phyloP scores from a whole-genome alignment of 805 yeast species.

The Barnettozyma siamensis region DNA sequence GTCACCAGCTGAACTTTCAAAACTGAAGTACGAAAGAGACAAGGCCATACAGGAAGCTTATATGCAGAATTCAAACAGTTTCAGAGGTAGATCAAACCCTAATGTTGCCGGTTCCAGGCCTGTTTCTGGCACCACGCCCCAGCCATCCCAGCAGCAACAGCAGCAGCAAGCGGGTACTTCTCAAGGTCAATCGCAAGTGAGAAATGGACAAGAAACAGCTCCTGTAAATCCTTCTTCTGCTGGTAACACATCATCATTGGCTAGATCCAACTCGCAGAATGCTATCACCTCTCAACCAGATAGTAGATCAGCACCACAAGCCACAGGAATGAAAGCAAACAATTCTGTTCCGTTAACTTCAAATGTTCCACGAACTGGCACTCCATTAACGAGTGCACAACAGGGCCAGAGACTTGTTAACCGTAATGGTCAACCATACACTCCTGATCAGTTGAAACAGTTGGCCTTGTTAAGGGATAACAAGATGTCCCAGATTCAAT shows the following conservation, averaged over 20 bases:
- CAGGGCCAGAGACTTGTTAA: slow-evolving; percentile 8
- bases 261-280: neutral
- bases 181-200: slow-evolving; percentile 13
- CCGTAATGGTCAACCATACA: slow-evolving; percentile 52
- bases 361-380: neutral
- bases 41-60: slow-evolving; percentile 75
- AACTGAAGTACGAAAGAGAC: slow-evolving; percentile 80
- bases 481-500: slow-evolving; percentile 12
- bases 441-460: slow-evolving; percentile 57
- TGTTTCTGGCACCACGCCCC: slow-evolving; percentile 1
- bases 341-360: neutral
- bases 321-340: neutral
- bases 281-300: neutral
- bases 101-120: slow-evolving; percentile 7
- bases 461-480: slow-evolving; percentile 37
- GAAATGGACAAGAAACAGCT: neutral
- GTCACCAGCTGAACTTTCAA: slow-evolving; percentile 80
- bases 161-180: neutral
- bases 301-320: neutral
- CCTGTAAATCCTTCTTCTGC: neutral
- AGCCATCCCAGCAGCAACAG: neutral
- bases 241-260: neutral
- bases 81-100: slow-evolving; percentile 10
- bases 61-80: slow-evolving; percentile 33
- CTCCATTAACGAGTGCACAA: slow-evolving; percentile 4